A percentile compares a stretch with the other conserved stretches of the same genome.
Conservation (phyloP, 306 rosid genomes). For the Senna siamea region DNA sequence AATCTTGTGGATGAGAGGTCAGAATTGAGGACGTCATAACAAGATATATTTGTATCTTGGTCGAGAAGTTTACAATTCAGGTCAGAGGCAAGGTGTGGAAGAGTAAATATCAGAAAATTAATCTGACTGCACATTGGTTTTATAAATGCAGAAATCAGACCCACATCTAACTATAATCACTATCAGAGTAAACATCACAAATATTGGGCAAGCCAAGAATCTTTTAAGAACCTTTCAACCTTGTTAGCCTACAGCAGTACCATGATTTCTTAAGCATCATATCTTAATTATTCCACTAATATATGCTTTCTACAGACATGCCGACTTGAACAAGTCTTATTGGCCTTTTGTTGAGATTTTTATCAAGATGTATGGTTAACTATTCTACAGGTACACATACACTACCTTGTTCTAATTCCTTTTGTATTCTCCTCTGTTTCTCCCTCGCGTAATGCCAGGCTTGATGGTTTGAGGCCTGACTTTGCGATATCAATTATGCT, state of each 20-base stretch:
- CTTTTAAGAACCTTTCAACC: background rate
- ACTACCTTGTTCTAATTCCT: slow-evolving; percentile 87
- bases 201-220: background rate
- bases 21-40: slow-evolving; percentile 13
- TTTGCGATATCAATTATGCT: slow-evolving; percentile 59
- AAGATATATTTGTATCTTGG: slow-evolving; percentile 20
- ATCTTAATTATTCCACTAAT: slow-evolving; percentile 7
- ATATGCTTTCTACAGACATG: background rate
- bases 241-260: slow-evolving; percentile 1
- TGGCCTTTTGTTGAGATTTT: slow-evolving; percentile 4
- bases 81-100: slow-evolving; percentile 20
- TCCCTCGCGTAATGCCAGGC: slow-evolving; percentile 68
- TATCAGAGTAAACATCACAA: slow-evolving; percentile 16
- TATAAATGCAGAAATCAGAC: slow-evolving; percentile 8
- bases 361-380: slow-evolving; percentile 9
- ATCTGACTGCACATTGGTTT: slow-evolving; percentile 7
- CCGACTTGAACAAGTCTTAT: slow-evolving; percentile 7
- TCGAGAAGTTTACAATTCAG: slow-evolving; percentile 10
- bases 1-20: slow-evolving; percentile 24
- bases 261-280: background rate
- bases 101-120: slow-evolving; percentile 21
- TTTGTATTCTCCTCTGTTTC: slow-evolving; percentile 62
- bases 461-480: slow-evolving; percentile 67
- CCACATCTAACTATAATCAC: slow-evolving; percentile 11
- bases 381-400: slow-evolving; percentile 23